Evolutionary conservation across 2,329 filamentous ascomycete genomes (phyloP), one percentile per base, ranked within the genome.

Genomic region (Myriosclerotinia curreyana): DNA sequence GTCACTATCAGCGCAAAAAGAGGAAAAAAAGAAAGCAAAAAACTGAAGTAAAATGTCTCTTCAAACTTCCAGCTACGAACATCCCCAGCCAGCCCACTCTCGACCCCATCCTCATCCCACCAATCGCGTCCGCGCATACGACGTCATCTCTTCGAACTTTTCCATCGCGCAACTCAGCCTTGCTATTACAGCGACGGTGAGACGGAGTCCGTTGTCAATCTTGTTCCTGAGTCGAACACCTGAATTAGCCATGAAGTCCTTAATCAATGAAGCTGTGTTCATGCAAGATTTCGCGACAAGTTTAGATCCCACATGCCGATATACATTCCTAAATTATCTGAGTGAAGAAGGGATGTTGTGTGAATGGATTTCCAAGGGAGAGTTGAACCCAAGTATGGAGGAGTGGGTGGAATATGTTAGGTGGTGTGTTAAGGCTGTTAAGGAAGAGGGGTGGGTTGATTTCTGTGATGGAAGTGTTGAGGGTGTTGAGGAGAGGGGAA

Each of bases 41-140:
- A 8, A n/a, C n/a, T n/a, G n/a, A n/a, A n/a, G n/a, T 28, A 56
- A 31, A 12, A 63, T 63, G 61, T 63, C 61, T 49, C 61, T 63
- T 25, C 44, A 63, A 56, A 50, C 12, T 17, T 22, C 55, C 42
- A 58, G 42, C 55, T 36, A 58, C 42, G 28, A 58, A 25, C 3
- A 9, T 5, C 42, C 55, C 5, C 42, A 22, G 25, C 25, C 42
- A 49, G 8, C 15, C 14, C 34, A 17, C 6, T n/a, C 50, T 22
- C 60, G 12, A 15, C 52, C 31, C 17, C 51, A 36, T 46, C 50
- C 36, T n/a, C 31, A 48, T 36, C 51, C 48, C 34, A 53, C 36
- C 14, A 46, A 51, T 22, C 25, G 11, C 20, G 7, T n/a, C 7
- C 46, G 25, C 34, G 36, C 52, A 50, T 63, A 63, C 52, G 61